A percentile compares a stretch with the other conserved stretches of the same genome.
These are phyloP conservation scores for Cystofilobasidium ferigula DNA, from an alignment of 768 basidiomycete species.

Conservation along the genomic window DNA sequence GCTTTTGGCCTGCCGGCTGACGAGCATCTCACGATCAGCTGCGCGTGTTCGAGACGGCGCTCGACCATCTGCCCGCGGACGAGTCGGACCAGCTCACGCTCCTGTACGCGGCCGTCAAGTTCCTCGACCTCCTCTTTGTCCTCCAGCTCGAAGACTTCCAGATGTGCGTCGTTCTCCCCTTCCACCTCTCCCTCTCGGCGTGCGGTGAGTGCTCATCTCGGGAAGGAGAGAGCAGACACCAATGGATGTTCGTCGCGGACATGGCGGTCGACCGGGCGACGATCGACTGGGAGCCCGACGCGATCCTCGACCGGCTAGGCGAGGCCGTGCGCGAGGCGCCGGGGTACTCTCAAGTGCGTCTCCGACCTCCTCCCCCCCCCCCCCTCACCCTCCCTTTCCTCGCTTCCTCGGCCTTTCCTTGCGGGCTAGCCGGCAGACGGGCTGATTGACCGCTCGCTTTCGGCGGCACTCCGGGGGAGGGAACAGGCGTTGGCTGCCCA, in stretches of 20 bases:
- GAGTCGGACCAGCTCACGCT: slow-evolving; percentile 74
- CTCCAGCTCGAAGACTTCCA: slow-evolving; percentile 97
- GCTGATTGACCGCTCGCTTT: too few relatives aligned
- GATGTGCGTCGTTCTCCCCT: slow-evolving; percentile 48
- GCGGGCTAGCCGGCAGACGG: too few relatives aligned
- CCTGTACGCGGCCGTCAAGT: slow-evolving; percentile 81
- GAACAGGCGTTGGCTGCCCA: too few relatives aligned
- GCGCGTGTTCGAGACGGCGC: slow-evolving; percentile 74
- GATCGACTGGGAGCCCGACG: slow-evolving; percentile 60
- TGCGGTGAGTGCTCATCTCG: background rate
- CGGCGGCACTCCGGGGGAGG: too few relatives aligned
- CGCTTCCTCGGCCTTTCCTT: too few relatives aligned
- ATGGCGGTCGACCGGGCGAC: slow-evolving; percentile 84
- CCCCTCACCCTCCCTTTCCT: slow-evolving; percentile 65
- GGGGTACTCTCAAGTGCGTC: background rate
- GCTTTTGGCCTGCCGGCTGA: background rate
- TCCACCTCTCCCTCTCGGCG: background rate
- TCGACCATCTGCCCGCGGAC: slow-evolving; percentile 60
- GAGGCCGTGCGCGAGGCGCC: slow-evolving; percentile 56
- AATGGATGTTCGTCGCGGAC: slow-evolving; percentile 98
- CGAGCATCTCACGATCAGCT: slow-evolving; percentile 46
- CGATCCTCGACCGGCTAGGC: slow-evolving; percentile 80
- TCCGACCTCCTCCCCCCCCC: slow-evolving; percentile 14
- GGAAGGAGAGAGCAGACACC: slow-evolving; percentile 46
- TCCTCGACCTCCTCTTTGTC: slow-evolving; percentile 80